These are phyloP conservation scores for Brettanomyces sp. DNA, from an alignment of 805 yeast species.

Conservation along the genomic window DNA sequence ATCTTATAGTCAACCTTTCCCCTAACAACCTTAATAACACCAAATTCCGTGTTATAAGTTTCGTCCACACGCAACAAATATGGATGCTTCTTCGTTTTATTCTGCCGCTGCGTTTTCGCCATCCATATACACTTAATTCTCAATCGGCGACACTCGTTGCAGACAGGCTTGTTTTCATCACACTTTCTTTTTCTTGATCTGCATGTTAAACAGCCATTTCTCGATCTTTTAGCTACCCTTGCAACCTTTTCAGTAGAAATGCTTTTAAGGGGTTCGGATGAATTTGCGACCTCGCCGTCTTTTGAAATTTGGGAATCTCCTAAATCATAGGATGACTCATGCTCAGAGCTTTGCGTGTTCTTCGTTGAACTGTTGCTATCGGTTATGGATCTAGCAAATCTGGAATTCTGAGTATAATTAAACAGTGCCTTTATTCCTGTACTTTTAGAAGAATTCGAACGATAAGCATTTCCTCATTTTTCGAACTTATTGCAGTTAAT, in stretches of 20 bases:
- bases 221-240: conserved; percentile 1
- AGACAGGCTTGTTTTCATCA: conserved; percentile 4
- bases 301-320: too few relatives aligned
- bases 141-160: conserved; percentile 4
- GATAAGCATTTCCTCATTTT: too few relatives aligned
- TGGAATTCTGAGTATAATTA: too few relatives aligned
- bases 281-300: too few relatives aligned
- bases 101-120: background rate
- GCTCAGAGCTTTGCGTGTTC: too few relatives aligned
- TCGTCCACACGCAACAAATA: conserved; percentile 3
- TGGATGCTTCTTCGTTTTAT: background rate
- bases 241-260: background rate
- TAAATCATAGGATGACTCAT: too few relatives aligned
- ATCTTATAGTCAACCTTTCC: conserved; percentile 9
- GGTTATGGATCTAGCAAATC: too few relatives aligned
- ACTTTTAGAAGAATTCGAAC: too few relatives aligned
- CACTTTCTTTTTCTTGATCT: conserved; percentile 6
- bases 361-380: too few relatives aligned
- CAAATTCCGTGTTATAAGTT: conserved; percentile 4
- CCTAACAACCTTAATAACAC: conserved; percentile 7
- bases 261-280: background rate
- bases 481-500: too few relatives aligned
- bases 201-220: conserved; percentile 6
- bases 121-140: conserved; percentile 4
- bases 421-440: too few relatives aligned